Percentiles rank a stretch among this genome's conserved stretches.
phyloP scores from a whole-genome alignment of 2,329 filamentous ascomycete species.

The Exophiala alcalophila region DNA sequence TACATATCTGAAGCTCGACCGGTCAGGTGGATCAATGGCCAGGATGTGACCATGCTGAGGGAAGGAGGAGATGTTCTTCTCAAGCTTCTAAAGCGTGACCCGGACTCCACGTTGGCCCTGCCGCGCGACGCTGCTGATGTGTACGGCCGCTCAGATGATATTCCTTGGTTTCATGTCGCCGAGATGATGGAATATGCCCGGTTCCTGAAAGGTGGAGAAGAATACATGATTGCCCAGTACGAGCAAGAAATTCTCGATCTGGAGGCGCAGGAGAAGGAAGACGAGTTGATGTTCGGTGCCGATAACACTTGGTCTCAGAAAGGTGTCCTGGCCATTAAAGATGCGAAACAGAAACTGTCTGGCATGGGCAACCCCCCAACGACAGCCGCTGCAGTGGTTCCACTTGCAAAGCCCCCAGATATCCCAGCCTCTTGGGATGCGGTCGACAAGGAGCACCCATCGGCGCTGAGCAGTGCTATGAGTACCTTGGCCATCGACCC shows the following conservation, averaged over 20 bases:
- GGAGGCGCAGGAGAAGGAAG: constrained; percentile 74
- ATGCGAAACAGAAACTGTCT: constrained; percentile 71
- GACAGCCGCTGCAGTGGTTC: constrained; percentile 36
- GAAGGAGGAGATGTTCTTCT: constrained; percentile 88
- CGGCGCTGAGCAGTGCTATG: constrained; percentile 30
- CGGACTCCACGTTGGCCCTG: constrained; percentile 79
- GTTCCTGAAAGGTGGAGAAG: constrained; percentile 88
- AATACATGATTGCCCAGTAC: constrained; percentile 81
- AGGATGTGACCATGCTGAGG: constrained; percentile 75
- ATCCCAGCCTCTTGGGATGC: constrained; percentile 23
- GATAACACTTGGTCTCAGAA: constrained; percentile 90
- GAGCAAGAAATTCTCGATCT: constrained; percentile 75
- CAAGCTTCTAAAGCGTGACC: constrained; percentile 75
- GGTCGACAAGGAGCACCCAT: constrained; percentile 16
- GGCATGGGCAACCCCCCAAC: constrained; percentile 65
- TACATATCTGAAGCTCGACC: constrained; percentile 86
- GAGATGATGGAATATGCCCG: constrained; percentile 93
- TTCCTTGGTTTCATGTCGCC: constrained; percentile 93
- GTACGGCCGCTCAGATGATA: constrained; percentile 66
- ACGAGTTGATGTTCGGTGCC: constrained; percentile 87
- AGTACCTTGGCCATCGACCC: constrained; percentile 30
- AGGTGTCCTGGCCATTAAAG: constrained; percentile 70
- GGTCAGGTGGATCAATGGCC: constrained; percentile 85
- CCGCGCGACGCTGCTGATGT: constrained; percentile 77
- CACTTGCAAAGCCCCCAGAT: constrained; percentile 25